A percentile compares a stretch with the other conserved stretches of the same genome.
Conservation (phyloP, 306 rosid species). For the Inga oerstediana region DNA sequence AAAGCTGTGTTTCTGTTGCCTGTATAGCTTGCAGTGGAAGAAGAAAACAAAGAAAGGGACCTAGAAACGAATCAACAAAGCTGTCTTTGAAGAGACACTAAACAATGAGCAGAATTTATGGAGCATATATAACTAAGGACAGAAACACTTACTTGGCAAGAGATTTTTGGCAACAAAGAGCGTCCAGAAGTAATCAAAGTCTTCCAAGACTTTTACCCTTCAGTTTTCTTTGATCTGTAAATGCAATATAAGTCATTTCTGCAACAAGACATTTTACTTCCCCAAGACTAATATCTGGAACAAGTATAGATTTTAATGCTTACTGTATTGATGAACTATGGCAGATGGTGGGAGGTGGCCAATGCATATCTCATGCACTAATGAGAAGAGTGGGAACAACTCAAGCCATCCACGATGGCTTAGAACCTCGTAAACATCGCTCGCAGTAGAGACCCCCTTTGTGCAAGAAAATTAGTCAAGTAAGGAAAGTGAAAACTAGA, state of each 20-base stretch:
- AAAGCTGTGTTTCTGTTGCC: background rate
- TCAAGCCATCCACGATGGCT: constrained; percentile 92
- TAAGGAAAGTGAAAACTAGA: constrained; percentile 6
- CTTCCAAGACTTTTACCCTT: constrained; percentile 11
- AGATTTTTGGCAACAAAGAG: background rate
- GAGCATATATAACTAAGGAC: constrained; percentile 18
- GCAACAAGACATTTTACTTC: background rate
- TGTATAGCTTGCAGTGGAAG: constrained; percentile 20
- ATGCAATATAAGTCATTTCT: background rate
- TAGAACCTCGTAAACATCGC: constrained; percentile 88
- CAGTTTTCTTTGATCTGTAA: constrained; percentile 27
- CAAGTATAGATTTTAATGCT: constrained; percentile 56
- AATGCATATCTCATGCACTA: constrained; percentile 83
- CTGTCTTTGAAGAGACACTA: constrained; percentile 24
- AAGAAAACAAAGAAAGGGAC: background rate
- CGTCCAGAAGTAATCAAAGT: background rate
- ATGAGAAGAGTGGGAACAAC: constrained; percentile 82
- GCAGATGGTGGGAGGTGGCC: constrained; percentile 94
- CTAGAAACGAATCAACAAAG: constrained; percentile 12
- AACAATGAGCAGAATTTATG: constrained; percentile 10
- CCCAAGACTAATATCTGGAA: constrained; percentile 36
- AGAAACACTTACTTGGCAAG: constrained; percentile 16
- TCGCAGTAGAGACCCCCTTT: constrained; percentile 93
- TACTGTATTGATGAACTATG: constrained; percentile 77
- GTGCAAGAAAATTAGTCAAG: constrained; percentile 25